A percentile compares a stretch with the other conserved stretches of the same genome.
Evolutionary conservation across 345 rosid species (phyloP).

Genomic region (Combretum micranthum): DNA sequence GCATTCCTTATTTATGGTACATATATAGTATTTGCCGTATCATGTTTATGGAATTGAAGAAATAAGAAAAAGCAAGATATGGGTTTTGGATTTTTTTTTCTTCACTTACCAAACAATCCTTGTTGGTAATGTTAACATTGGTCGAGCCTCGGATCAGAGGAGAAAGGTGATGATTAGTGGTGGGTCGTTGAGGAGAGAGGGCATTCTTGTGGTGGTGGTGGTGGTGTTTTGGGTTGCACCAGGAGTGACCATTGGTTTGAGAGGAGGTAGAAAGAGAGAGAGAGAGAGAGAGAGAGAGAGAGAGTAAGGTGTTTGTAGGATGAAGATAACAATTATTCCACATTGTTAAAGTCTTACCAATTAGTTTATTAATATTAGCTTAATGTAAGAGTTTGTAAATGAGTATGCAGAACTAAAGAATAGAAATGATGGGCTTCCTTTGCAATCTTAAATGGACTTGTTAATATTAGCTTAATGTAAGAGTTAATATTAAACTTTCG

Average conservation of each 20-base stretch:
- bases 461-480: too few relatives aligned
- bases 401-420: too few relatives aligned
- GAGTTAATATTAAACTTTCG: too few relatives aligned
- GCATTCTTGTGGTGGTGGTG: constrained; percentile 4
- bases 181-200: constrained; percentile 30
- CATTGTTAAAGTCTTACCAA: too few relatives aligned
- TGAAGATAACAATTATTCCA: too few relatives aligned
- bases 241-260: constrained; percentile 23
- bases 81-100: constrained; percentile 1
- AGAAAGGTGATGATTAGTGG: constrained; percentile 8
- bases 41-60: background rate
- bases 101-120: constrained; percentile 28
- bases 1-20: too few relatives aligned
- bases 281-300: constrained; percentile 76
- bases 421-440: too few relatives aligned
- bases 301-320: too few relatives aligned
- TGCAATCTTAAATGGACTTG: too few relatives aligned
- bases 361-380: too few relatives aligned
- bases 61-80: constrained; percentile 2
- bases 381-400: too few relatives aligned
- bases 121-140: constrained; percentile 4
- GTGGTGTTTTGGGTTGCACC: constrained; percentile 42
- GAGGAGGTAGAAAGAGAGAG: constrained; percentile 68
- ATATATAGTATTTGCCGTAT: too few relatives aligned
- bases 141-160: constrained; percentile 22